Evolutionary conservation across 768 basidiomycete genomes (phyloP).

Genomic region (Pisolithus marmoratus): DNA sequence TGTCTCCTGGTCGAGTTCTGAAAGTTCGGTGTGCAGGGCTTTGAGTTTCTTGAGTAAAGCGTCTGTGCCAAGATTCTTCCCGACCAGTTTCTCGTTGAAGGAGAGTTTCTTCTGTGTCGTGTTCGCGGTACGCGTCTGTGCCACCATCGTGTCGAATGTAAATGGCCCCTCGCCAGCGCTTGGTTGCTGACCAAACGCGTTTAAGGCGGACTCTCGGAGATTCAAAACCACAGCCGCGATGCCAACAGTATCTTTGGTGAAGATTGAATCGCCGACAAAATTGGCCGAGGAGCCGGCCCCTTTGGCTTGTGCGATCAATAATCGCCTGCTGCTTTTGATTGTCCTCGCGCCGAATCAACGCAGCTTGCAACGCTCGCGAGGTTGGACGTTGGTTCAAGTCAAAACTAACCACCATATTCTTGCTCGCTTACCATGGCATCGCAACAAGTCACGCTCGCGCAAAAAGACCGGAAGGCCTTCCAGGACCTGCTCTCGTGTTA

Average conservation of each 20-base stretch:
- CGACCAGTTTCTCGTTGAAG: conserved; percentile 79
- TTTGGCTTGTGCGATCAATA: neutral
- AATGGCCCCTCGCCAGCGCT: conserved; percentile 6
- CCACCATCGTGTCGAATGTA: conserved; percentile 49
- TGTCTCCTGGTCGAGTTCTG: conserved; percentile 80
- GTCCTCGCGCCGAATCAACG: neutral
- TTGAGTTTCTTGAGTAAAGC: conserved; percentile 82
- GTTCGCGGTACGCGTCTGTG: conserved; percentile 60
- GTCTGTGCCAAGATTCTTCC: conserved; percentile 75
- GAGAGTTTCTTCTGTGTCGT: conserved; percentile 54
- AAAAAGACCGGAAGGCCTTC: conserved; percentile 83
- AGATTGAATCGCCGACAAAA: neutral
- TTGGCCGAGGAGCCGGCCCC: neutral
- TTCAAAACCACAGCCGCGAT: neutral
- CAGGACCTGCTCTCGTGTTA: conserved; percentile 82
- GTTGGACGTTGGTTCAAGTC: neutral
- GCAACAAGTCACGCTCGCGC: conserved; percentile 42
- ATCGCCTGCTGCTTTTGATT: neutral
- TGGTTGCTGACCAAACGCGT: neutral
- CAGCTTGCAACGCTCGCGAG: neutral
- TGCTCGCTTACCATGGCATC: conserved; percentile 14
- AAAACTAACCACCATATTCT: neutral
- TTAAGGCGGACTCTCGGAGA: neutral
- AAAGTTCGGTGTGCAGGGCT: conserved; percentile 68
- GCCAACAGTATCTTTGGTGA: too few species aligned